These are phyloP conservation scores for Phytophthora boehmeriae DNA, from an alignment of 352 stramenopile species.

Conservation along the genomic window DNA sequence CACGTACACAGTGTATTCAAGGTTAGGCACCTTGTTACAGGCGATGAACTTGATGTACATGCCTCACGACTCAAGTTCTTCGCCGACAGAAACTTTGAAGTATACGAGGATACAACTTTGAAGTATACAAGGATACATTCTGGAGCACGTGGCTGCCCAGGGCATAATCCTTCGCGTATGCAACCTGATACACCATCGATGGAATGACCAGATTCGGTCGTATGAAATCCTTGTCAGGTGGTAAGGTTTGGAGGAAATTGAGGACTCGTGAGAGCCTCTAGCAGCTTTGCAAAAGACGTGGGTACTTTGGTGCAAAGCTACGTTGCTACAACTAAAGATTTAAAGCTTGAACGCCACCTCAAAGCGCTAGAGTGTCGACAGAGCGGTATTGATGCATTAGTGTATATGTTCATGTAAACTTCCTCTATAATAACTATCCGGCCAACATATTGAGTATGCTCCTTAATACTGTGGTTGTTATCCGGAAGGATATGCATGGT, in stretches of 20 bases:
- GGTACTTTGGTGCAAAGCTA: constrained; percentile 13
- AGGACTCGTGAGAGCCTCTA: constrained; percentile 26
- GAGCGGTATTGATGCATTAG: constrained; percentile 3
- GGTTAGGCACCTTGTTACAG: constrained; percentile 21
- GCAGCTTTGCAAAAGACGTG: constrained; percentile 13
- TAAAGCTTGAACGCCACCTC: constrained; percentile 5
- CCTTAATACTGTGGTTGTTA: constrained; percentile 4
- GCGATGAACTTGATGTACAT: constrained; percentile 22
- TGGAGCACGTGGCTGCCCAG: constrained; percentile 21
- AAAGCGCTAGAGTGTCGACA: neutral
- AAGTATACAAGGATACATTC: no score
- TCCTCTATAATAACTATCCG: neutral
- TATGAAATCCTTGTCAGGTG: constrained; percentile 21
- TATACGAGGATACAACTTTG: constrained; percentile 15
- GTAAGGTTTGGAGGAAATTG: constrained; percentile 19
- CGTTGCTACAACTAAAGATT: constrained; percentile 8
- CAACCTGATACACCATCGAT: constrained; percentile 10
- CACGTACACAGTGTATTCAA: constrained; percentile 12
- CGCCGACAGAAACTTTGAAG: constrained; percentile 14
- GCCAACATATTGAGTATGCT: neutral
- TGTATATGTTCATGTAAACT: neutral
- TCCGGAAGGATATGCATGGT: neutral
- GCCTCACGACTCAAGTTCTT: constrained; percentile 25
- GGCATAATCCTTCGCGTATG: constrained; percentile 11
- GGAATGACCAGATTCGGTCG: constrained; percentile 10